phyloP scores from a whole-genome alignment of 306 rosid species.

The Malus sieversii region DNA sequence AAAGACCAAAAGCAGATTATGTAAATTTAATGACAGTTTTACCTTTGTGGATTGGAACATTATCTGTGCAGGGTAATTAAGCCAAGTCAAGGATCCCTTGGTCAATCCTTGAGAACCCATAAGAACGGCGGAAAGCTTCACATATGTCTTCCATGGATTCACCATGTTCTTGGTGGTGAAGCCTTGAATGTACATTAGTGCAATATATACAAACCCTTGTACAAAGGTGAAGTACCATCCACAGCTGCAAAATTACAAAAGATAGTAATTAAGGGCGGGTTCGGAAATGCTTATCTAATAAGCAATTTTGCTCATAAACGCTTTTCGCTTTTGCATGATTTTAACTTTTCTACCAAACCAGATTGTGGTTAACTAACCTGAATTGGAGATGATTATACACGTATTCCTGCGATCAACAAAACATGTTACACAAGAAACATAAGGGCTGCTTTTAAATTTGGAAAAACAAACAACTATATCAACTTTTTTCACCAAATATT shows the following conservation, averaged over 20 bases:
- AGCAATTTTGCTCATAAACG: too few relatives aligned
- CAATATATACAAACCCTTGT: conserved; percentile 54
- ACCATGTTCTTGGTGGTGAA: conserved; percentile 55
- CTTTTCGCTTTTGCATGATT: too few relatives aligned
- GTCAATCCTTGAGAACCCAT: conserved; percentile 71
- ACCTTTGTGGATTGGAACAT: conserved; percentile 69
- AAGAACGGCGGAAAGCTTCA: conserved; percentile 58
- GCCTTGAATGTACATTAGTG: conserved; percentile 44
- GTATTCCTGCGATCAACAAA: conserved; percentile 35
- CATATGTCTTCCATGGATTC: conserved; percentile 55
- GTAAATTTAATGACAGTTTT: neutral
- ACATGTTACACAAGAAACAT: neutral
- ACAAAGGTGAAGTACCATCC: conserved; percentile 71
- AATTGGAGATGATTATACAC: conserved; percentile 57
- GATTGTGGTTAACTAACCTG: conserved; percentile 20
- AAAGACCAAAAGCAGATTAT: neutral
- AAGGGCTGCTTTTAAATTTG: neutral
- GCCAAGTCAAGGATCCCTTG: conserved; percentile 56
- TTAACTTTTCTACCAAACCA: too few relatives aligned
- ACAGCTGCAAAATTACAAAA: conserved; percentile 25
- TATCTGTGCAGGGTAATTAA: conserved; percentile 62
- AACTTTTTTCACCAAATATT: neutral
- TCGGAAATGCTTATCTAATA: too few relatives aligned
- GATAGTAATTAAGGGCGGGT: neutral
- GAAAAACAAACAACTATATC: neutral